Evolutionary conservation across 768 basidiomycete genomes (phyloP).

Genomic region (Termitomyces heimii): DNA sequence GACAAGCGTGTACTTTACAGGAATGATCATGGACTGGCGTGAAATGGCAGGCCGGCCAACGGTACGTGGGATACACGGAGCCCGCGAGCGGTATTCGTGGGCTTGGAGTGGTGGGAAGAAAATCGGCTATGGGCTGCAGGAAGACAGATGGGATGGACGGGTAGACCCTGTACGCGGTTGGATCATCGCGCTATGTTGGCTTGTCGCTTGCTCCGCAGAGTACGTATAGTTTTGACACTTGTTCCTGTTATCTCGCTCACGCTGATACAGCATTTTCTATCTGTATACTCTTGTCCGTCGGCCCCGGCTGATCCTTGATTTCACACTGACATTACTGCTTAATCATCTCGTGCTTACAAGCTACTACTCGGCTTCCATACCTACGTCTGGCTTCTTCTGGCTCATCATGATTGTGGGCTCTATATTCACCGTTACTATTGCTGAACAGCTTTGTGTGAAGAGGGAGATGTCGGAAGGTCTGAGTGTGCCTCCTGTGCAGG

Average conservation of each 20-base stretch:
- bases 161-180: slow-evolving; percentile 82
- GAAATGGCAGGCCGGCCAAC: slow-evolving; percentile 88
- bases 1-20: slow-evolving; percentile 24
- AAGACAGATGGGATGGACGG: slow-evolving; percentile 57
- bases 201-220: slow-evolving; percentile 80
- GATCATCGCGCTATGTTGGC: slow-evolving; percentile 87
- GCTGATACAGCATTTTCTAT: slow-evolving; percentile 53
- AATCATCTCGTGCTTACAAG: slow-evolving; percentile 92
- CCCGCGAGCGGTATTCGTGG: slow-evolving; percentile 60
- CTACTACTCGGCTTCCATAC: slow-evolving; percentile 79
- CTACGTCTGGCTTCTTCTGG: slow-evolving; percentile 95
- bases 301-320: slow-evolving; percentile 93
- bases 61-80: slow-evolving; percentile 56
- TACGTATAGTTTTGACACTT: slow-evolving; percentile 38
- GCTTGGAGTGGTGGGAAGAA: slow-evolving; percentile 80
- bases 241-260: background rate
- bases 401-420: slow-evolving; percentile 66
- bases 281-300: slow-evolving; percentile 84
- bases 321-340: slow-evolving; percentile 84
- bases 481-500: slow-evolving; percentile 39
- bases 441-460: slow-evolving; percentile 89
- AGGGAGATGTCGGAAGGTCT: slow-evolving; percentile 88
- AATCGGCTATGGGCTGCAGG: slow-evolving; percentile 54
- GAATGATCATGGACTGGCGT: slow-evolving; percentile 97
- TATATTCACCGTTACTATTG: slow-evolving; percentile 67